Evolutionary conservation across 768 basidiomycete species (phyloP), one percentile per base, ranked within the genome.

Genomic region (Leccinum arenicola): DNA sequence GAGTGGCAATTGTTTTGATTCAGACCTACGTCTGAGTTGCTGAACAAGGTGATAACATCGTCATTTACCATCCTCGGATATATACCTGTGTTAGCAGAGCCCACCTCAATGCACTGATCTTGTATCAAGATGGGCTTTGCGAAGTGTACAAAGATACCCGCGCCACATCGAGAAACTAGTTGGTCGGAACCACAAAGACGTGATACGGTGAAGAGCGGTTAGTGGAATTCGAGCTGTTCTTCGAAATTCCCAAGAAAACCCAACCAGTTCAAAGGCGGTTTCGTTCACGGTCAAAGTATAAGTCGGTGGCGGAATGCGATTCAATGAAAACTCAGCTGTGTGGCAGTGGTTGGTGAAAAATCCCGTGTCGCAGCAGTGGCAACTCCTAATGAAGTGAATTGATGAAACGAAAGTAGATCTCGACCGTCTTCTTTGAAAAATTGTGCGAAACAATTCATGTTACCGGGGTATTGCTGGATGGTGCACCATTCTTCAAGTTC

Each of bases 101-200:
- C 12, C 54, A 15, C 23, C 68, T 54, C 57, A 38, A 45, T 12
- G 27, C 55, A 51, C 14, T 40, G 9, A 25, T 19, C 49, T 38
- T 64, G 62, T 59, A 54, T 54, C 62, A 64, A 64, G 65, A 56
- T 61, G 68, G 58, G 60, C 55, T 62, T 67, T 65, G 62, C 55
- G 55, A 61, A 50, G 55, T 43, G 52, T 50, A 17, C 40, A 52
- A 43, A 38, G 33, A 52, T 11, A 27, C 47, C 27, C 17, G 21
- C n/a, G 36, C 25, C 19, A 43, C n/a, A 8, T 9, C 29, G n/a
- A 51, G 27, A 14, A 33, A 48, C n/a, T 1, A 3, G 38, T n/a
- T n/a, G 40, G 15, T 40, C 21, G 10, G 36, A 33, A 19, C 33
- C 12, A 35, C 14, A 12, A 11, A 21, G 23, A 27, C 6, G 3